These are phyloP conservation scores for Prototheca cutis DNA, from an alignment of 163 green algal genomes.

Conservation along the genomic window DNA sequence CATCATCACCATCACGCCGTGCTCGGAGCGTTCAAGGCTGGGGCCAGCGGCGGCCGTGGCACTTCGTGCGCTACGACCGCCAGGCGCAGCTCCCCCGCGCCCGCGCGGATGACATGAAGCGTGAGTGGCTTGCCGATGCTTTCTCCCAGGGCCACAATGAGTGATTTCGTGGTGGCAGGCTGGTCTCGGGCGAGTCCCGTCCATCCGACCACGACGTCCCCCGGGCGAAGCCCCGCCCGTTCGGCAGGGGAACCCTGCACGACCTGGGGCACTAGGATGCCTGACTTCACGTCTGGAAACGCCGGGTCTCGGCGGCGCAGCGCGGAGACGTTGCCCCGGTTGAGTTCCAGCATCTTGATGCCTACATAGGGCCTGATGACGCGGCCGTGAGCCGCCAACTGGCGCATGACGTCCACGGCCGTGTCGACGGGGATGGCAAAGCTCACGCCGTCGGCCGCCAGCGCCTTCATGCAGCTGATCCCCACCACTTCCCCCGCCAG, in stretches of 20 bases:
- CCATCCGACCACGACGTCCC: constrained; percentile 46
- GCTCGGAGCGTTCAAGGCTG: no score
- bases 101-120: constrained; percentile 13
- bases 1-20: no score
- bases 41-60: no score
- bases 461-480: constrained; percentile 63
- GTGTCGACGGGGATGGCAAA: constrained; percentile 86
- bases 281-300: constrained; percentile 37
- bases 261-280: constrained; percentile 58
- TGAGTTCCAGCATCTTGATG: constrained; percentile 79
- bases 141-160: constrained; percentile 18
- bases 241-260: constrained; percentile 29
- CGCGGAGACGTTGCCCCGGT: constrained; percentile 30
- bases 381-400: constrained; percentile 50
- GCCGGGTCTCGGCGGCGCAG: constrained; percentile 32
- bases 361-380: constrained; percentile 70
- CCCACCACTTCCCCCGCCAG: constrained; percentile 66
- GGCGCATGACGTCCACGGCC: constrained; percentile 50
- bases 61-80: constrained; percentile 4
- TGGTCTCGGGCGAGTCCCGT: not conserved
- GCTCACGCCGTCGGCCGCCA: constrained; percentile 66
- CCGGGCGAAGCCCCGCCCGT: constrained; percentile 29
- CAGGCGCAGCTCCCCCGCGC: not conserved
- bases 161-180: constrained; percentile 10
- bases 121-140: constrained; percentile 27